Evolutionary conservation across 2,329 filamentous ascomycete species (phyloP).

Genomic region (Ophiosphaerella korrae): DNA sequence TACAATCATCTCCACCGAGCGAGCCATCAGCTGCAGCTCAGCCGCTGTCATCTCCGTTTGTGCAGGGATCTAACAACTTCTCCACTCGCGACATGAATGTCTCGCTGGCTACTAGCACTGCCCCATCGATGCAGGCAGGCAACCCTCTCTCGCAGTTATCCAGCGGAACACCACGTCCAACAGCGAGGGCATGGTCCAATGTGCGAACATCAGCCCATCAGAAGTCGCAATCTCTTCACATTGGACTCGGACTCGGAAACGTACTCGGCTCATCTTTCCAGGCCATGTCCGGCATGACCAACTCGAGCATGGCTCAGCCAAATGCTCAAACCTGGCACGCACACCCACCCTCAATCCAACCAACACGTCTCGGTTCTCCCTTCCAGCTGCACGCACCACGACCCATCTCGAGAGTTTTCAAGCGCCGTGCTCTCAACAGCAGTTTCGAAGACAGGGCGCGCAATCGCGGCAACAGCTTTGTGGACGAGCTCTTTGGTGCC

Average conservation of each 20-base stretch:
- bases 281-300: slow-evolving; percentile 35
- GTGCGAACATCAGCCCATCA: slow-evolving; percentile 57
- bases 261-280: slow-evolving; percentile 53
- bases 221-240: slow-evolving; percentile 57
- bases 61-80: slow-evolving; percentile 41
- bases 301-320: slow-evolving; percentile 30
- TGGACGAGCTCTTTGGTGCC: slow-evolving; percentile 53
- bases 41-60: slow-evolving; percentile 47
- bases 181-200: slow-evolving; percentile 49
- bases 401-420: slow-evolving; percentile 59
- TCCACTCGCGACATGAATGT: slow-evolving; percentile 57
- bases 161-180: slow-evolving; percentile 40
- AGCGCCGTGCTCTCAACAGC: slow-evolving; percentile 62
- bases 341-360: slow-evolving; percentile 25
- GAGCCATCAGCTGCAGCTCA: slow-evolving; percentile 43
- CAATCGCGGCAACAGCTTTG: slow-evolving; percentile 47
- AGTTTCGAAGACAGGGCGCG: slow-evolving; percentile 56
- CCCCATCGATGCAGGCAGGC: slow-evolving; percentile 57
- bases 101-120: slow-evolving; percentile 58
- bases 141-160: slow-evolving; percentile 55
- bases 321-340: slow-evolving; percentile 44
- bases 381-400: slow-evolving; percentile 60
- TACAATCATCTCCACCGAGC: slow-evolving; percentile 49
- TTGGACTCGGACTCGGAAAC: slow-evolving; percentile 50
- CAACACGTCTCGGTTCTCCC: slow-evolving; percentile 55